Evolutionary conservation across 2,329 filamentous ascomycete genomes (phyloP).

Genomic region (Aspergillus caelatus): DNA sequence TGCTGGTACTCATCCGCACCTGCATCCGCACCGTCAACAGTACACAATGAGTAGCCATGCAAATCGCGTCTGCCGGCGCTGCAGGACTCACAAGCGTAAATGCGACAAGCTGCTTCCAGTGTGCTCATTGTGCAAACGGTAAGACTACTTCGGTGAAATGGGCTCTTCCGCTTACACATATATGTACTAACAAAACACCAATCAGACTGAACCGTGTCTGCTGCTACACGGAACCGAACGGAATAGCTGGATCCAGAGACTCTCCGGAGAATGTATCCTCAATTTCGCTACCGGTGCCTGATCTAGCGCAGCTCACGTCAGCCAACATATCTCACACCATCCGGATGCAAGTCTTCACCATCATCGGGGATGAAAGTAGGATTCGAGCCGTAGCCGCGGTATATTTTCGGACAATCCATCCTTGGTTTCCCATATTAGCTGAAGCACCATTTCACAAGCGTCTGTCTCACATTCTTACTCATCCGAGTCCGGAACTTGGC

Average conservation of each 20-base stretch:
- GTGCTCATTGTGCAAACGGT: slow-evolving; percentile 2
- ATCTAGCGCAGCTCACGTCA: background rate
- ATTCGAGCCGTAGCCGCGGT: background rate
- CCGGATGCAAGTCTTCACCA: background rate
- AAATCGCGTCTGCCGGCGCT: background rate
- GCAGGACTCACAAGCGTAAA: slow-evolving; percentile 5
- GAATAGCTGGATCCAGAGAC: background rate
- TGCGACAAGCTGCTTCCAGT: slow-evolving; percentile 1
- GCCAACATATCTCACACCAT: background rate
- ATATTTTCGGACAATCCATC: slow-evolving; percentile 6
- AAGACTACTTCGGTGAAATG: background rate
- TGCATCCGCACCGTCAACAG: background rate
- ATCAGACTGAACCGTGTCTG: slow-evolving; percentile 4
- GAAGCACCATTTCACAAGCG: background rate
- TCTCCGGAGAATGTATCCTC: background rate
- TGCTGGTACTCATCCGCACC: background rate
- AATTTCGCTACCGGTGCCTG: background rate
- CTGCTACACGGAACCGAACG: background rate
- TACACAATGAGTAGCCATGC: background rate
- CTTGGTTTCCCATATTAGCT: slow-evolving; percentile 1
- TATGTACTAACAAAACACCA: background rate
- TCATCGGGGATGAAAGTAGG: background rate
- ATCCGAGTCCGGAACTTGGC: background rate
- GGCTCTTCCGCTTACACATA: background rate
- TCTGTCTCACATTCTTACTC: background rate